Conservation (phyloP, 148 eudicot species). For the Chenopodium suecicum region DNA sequence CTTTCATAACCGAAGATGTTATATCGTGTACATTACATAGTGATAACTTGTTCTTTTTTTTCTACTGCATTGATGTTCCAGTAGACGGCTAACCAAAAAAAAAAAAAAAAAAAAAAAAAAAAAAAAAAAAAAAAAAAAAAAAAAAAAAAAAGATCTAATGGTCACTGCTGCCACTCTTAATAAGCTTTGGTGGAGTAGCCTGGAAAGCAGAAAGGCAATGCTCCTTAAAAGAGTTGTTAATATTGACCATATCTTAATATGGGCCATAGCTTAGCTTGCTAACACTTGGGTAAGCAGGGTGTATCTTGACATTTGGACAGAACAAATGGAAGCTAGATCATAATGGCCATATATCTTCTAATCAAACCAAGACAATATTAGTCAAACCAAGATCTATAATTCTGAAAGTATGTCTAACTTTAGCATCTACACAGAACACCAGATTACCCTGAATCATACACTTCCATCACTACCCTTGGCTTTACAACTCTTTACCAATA, state of each 20-base stretch:
- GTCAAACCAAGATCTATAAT: too few species aligned
- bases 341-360: background rate
- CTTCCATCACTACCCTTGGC: too few species aligned
- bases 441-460: background rate
- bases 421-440: background rate
- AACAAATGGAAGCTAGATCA: background rate
- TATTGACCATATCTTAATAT: background rate
- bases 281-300: background rate
- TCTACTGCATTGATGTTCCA: background rate
- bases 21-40: background rate
- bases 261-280: background rate
- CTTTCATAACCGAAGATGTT: background rate
- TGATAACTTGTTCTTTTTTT: background rate
- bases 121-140: too few species aligned
- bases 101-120: too few species aligned
- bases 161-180: background rate
- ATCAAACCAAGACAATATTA: too few species aligned
- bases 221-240: background rate
- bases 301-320: background rate
- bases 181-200: background rate
- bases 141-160: too few species aligned
- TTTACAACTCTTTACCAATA: background rate
- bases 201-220: background rate
- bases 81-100: too few species aligned
- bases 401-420: background rate